Conservation (phyloP, 352 stramenopile species). For the Phytophthora tentaculata region DNA sequence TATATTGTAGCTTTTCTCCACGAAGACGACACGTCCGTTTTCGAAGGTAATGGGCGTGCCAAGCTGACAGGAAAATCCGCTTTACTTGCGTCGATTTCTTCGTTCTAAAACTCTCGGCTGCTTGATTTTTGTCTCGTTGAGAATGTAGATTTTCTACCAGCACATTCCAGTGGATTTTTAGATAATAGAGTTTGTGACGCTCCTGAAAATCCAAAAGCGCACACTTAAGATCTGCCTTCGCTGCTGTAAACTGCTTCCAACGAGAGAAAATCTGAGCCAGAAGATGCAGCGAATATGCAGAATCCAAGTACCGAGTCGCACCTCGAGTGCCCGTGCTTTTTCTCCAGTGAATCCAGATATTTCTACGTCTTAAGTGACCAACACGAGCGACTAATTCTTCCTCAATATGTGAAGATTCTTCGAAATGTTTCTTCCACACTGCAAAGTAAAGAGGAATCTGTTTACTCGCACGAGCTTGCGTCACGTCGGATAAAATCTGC, state of each 20-base stretch:
- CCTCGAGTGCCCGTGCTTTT: constrained; percentile 7
- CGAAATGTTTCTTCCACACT: constrained; percentile 17
- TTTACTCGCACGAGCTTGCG: constrained; percentile 6
- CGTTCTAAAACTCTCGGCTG: constrained; percentile 1
- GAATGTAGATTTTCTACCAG: constrained; percentile 16
- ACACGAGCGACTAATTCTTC: constrained; percentile 3
- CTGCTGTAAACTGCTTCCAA: constrained; percentile 18
- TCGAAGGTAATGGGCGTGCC: not conserved
- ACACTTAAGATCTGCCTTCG: not conserved
- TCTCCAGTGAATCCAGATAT: constrained; percentile 28
- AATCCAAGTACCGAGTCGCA: constrained; percentile 15
- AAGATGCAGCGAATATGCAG: constrained; percentile 23
- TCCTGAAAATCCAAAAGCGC: constrained; percentile 12
- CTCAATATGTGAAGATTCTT: constrained; percentile 3
- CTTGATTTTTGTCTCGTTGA: constrained; percentile 17
- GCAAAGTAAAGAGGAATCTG: constrained; percentile 11
- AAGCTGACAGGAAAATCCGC: constrained; percentile 9
- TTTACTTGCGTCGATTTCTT: not conserved
- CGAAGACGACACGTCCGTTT: constrained; percentile 10
- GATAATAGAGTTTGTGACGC: not conserved
- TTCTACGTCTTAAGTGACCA: constrained; percentile 4
- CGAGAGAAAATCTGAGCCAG: constrained; percentile 1
- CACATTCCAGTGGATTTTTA: constrained; percentile 19
- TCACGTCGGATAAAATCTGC: constrained; percentile 6
- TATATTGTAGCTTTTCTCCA: constrained; percentile 14